Percentiles rank a stretch among this genome's conserved stretches.
Evolutionary conservation across 805 yeast species (phyloP).

Genomic region (Candida sakaeoensis): DNA sequence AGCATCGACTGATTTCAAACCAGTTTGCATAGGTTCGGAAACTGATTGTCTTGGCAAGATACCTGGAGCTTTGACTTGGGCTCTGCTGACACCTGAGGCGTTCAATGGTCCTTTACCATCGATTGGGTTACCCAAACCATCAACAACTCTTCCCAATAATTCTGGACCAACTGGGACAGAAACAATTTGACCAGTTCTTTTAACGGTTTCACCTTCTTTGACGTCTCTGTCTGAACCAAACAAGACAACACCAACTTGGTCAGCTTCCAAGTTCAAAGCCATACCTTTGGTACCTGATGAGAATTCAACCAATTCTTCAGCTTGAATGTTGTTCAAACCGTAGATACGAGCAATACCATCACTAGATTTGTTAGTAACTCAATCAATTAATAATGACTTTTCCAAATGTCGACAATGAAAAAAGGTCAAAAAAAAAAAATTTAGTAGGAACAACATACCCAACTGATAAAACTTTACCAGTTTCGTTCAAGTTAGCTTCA

Average conservation of each 20-base stretch:
- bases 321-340: conserved; percentile 99
- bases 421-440: no score
- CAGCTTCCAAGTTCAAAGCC: conserved; percentile 99
- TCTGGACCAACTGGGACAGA: conserved; percentile 99
- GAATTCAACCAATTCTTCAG: conserved; percentile 99
- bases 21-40: conserved; percentile 99
- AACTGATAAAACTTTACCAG: conserved; percentile 98
- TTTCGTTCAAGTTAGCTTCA: conserved; percentile 96
- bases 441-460: conserved; percentile 68
- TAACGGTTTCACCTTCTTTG: conserved; percentile 99
- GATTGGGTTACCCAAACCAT: conserved; percentile 98
- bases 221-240: conserved; percentile 99
- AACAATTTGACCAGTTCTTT: conserved; percentile 99
- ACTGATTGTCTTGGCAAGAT: conserved; percentile 99
- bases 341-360: conserved; percentile 99
- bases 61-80: conserved; percentile 99
- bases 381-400: background rate
- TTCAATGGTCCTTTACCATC: conserved; percentile 99
- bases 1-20: conserved; percentile 98
- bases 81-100: conserved; percentile 81
- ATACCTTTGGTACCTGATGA: conserved; percentile 99
- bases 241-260: conserved; percentile 99
- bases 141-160: conserved; percentile 98
- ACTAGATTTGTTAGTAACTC: conserved; percentile 46
- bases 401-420: no score